Evolutionary conservation across 2,329 filamentous ascomycete species (phyloP).

Genomic region (Geosmithia putterillii): DNA sequence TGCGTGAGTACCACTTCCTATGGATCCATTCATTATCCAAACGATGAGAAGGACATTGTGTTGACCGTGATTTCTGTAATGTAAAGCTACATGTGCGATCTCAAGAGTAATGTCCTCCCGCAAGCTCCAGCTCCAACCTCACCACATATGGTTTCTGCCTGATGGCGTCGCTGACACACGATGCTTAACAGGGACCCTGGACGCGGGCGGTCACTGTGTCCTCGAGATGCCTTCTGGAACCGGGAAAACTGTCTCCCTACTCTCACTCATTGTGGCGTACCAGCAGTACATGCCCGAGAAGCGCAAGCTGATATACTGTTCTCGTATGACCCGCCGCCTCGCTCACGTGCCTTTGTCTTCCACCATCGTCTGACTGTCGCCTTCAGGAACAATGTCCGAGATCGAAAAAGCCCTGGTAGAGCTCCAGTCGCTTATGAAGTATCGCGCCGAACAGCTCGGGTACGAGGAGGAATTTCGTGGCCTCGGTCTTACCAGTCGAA

Average conservation of each 20-base stretch:
- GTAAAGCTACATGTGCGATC: constrained; percentile 41
- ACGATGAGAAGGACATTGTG: too few species aligned
- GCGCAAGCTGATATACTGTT: constrained; percentile 96
- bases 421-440: constrained; percentile 88
- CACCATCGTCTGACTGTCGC: neutral
- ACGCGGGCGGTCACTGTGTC: constrained; percentile 89
- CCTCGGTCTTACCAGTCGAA: constrained; percentile 85
- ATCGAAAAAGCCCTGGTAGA: constrained; percentile 96
- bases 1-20: constrained; percentile 28
- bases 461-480: constrained; percentile 86
- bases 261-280: constrained; percentile 93
- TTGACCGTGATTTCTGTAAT: neutral
- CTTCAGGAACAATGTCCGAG: constrained; percentile 82
- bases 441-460: constrained; percentile 79
- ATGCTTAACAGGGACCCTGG: constrained; percentile 52
- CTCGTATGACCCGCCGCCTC: constrained; percentile 38
- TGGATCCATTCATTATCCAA: too few species aligned
- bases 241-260: constrained; percentile 88
- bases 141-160: neutral
- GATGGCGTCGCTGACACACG: neutral
- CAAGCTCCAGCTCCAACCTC: too few species aligned
- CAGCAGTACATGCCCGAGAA: constrained; percentile 89
- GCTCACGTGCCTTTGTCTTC: neutral
- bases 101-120: constrained; percentile 34
- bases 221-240: constrained; percentile 98